These are phyloP conservation scores for Plasmodium knowlesi DNA, from an alignment of 169 alveolate species.

Conservation along the genomic window DNA sequence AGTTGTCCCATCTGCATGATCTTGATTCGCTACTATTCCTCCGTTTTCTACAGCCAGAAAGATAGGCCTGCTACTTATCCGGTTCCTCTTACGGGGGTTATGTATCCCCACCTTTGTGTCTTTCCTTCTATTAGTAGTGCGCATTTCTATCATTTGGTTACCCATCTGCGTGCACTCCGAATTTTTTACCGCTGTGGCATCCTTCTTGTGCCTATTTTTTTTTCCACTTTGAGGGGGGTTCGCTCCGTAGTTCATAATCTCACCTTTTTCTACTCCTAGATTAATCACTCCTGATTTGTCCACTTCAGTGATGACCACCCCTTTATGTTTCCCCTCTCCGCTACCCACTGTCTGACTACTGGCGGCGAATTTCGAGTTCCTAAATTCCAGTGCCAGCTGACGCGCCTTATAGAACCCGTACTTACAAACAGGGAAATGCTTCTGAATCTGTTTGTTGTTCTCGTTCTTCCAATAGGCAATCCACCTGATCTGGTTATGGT, in stretches of 20 bases:
- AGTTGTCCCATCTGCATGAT: not conserved
- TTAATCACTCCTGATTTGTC: not conserved
- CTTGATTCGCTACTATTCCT: not conserved
- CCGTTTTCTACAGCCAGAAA: not conserved
- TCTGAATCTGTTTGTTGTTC: constrained; percentile 81
- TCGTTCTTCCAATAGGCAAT: constrained; percentile 86
- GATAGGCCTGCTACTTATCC: not conserved
- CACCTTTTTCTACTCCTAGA: not conserved
- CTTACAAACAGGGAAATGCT: constrained; percentile 83
- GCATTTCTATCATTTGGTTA: not conserved
- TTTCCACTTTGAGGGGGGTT: not conserved
- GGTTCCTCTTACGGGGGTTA: not conserved
- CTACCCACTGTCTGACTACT: not conserved
- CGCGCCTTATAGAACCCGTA: constrained; percentile 82
- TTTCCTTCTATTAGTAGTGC: not conserved
- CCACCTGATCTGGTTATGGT: constrained; percentile 86
- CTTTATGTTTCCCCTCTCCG: not conserved
- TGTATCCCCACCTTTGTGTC: not conserved
- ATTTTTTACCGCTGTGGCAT: not conserved
- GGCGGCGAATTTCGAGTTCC: constrained; percentile 26
- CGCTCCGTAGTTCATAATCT: not conserved
- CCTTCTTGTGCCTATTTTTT: not conserved
- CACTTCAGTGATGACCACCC: not conserved
- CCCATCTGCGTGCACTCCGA: not conserved
- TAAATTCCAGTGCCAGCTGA: constrained; percentile 80